These are phyloP conservation scores for Ceratobasidium sp. DNA, from an alignment of 1,284 basidiomycete species.

Conservation along the genomic window DNA sequence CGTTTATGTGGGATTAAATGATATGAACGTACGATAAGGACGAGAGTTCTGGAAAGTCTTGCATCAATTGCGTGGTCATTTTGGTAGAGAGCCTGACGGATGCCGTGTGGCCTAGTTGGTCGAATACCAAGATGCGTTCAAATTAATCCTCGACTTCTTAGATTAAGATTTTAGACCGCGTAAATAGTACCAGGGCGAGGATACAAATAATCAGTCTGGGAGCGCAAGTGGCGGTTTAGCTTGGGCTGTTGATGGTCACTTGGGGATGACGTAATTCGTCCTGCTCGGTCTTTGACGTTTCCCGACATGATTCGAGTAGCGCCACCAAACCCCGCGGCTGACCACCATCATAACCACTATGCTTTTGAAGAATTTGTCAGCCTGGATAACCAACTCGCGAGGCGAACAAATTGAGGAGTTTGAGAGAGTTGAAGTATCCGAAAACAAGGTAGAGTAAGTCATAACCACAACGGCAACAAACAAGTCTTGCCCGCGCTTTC, in stretches of 20 bases:
- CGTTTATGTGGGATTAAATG: slow-evolving; percentile 36
- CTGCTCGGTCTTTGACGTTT: no score
- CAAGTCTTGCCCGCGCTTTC: neutral
- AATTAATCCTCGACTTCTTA: neutral
- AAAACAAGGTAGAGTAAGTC: slow-evolving; percentile 4
- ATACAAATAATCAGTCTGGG: no score
- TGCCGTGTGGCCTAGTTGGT: neutral
- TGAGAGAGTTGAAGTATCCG: neutral
- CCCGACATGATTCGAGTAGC: no score
- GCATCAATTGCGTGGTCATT: slow-evolving; percentile 55
- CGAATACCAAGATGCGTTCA: neutral
- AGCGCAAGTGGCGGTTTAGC: no score
- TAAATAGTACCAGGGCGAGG: neutral
- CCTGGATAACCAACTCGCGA: slow-evolving; percentile 23
- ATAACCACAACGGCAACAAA: neutral
- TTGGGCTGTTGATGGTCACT: neutral
- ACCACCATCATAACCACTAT: neutral
- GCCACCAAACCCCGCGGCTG: no score
- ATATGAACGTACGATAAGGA: slow-evolving; percentile 65
- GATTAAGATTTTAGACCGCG: neutral
- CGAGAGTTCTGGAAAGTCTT: slow-evolving; percentile 73
- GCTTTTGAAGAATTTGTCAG: slow-evolving; percentile 1
- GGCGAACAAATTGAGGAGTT: slow-evolving; percentile 6
- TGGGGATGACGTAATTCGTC: neutral
- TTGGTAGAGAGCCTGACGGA: neutral